Evolutionary conservation across 2,329 filamentous ascomycete genomes (phyloP), one percentile per base, ranked within the genome.

Genomic region (Fusarium sp.): DNA sequence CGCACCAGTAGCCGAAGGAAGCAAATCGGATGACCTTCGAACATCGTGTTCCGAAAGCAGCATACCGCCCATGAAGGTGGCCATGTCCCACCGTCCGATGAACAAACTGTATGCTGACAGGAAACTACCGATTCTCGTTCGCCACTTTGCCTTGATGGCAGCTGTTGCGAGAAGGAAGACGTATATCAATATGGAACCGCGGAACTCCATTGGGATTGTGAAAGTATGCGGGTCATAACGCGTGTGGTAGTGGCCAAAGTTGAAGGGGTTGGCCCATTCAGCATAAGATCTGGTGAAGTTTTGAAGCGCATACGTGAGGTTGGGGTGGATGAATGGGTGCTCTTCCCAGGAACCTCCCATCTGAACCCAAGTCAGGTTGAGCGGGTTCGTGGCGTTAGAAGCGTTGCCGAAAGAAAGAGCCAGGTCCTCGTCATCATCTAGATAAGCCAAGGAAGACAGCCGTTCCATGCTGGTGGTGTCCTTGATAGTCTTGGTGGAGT

Each of bases 181-280:
- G 71, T 81, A 81, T 32, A 81, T 55, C 28, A 80, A 62, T 75
- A 81, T 80, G 2, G 78, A 80, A 2, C 79, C 79, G 4, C 79
- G 77, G 6, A 81, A 70, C 46, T 81, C 79, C 75, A 80, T 80
- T 3, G 79, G 79, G 20, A 81, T 80, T 6, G 79, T 81, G 44
- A 78, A 81, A 0, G 78, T 79, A 50, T 81, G 79, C 8, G 79
- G 79, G 52, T 81, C 79, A 56, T 80, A 80, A 7, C 79, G 77
- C 12, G 78, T 70, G 46, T 80, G 77, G 40, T 79, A 78, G 28
- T 78, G 76, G 7, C 75, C 74, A 46, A 78, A 80, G 65, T 76
- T 79, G 73, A 80, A 81, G 1, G 78, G 78, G 40, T 81, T 81
- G 12, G 77, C 79, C 79, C 79, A 81, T 52, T 81, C 78, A 1